Evolutionary conservation across 2,329 filamentous ascomycete genomes (phyloP).

Genomic region (Colletotrichum siamense): DNA sequence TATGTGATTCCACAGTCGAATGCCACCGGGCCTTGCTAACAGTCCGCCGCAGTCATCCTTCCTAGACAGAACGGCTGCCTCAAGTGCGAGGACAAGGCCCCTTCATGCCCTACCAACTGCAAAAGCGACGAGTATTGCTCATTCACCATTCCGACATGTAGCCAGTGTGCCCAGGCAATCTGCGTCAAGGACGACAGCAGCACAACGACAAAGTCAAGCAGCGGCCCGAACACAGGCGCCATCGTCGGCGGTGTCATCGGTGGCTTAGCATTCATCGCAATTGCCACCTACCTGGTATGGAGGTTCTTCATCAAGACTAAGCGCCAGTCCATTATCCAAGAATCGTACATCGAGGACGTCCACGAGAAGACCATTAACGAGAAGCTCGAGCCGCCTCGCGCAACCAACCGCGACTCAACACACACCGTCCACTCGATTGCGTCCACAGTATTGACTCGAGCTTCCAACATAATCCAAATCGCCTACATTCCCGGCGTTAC

Average conservation of each 20-base stretch:
- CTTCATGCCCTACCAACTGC: conserved; percentile 51
- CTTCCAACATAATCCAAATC: conserved; percentile 99
- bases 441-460: conserved; percentile 91
- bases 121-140: conserved; percentile 46
- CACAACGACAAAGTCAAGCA: conserved; percentile 22
- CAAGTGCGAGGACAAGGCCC: conserved; percentile 46
- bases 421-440: conserved; percentile 92
- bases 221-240: conserved; percentile 73
- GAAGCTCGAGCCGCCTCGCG: conserved; percentile 56
- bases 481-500: conserved; percentile 98
- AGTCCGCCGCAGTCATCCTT: conserved; percentile 30
- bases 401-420: conserved; percentile 75
- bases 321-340: conserved; percentile 63
- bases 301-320: conserved; percentile 85
- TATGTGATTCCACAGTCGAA: neutral
- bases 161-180: conserved; percentile 51
- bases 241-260: conserved; percentile 93
- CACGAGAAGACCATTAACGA: conserved; percentile 61
- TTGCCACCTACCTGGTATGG: conserved; percentile 83
- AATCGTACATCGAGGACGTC: conserved; percentile 62
- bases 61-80: conserved; percentile 50
- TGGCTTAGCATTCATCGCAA: conserved; percentile 76
- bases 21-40: neutral
- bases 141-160: conserved; percentile 52
- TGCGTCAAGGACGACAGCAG: conserved; percentile 42